These are phyloP conservation scores for Aspergillus tamarii DNA, from an alignment of 2,329 filamentous ascomycete species.

Conservation along the genomic window DNA sequence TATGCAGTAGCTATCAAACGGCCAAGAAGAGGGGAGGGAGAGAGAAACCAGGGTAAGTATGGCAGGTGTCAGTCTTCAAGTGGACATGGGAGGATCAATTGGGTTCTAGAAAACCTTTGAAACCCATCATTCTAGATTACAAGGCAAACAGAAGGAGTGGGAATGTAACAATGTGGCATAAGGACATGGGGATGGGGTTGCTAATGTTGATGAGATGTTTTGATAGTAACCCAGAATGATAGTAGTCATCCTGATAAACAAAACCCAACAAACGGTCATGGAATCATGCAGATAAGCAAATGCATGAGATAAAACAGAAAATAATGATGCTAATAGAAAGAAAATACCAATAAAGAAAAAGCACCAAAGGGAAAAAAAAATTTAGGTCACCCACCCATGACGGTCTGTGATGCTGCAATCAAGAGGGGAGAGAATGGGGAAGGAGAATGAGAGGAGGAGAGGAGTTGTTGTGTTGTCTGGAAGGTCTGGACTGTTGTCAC, in stretches of 20 bases:
- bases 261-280: background rate
- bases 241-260: slow-evolving; percentile 5
- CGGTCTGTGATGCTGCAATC: slow-evolving; percentile 11
- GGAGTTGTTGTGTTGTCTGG: slow-evolving; percentile 1
- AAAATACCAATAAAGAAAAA: slow-evolving; percentile 9
- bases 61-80: background rate
- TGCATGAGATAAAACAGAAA: background rate
- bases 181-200: background rate
- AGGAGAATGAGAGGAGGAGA: slow-evolving; percentile 14
- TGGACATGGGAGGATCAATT: background rate
- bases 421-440: slow-evolving; percentile 10
- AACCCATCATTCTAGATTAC: slow-evolving; percentile 3
- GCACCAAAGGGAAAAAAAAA: slow-evolving; percentile 7
- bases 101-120: background rate
- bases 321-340: slow-evolving; percentile 17
- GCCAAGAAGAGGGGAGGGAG: background rate
- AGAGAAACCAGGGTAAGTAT: background rate
- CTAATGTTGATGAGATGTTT: background rate
- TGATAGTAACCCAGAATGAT: background rate
- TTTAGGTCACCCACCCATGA: slow-evolving; percentile 25
- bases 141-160: background rate
- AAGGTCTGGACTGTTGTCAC: slow-evolving; percentile 10
- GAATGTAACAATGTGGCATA: background rate
- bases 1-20: background rate
- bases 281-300: slow-evolving; percentile 6